Evolutionary conservation across 148 eudicot genomes (phyloP), one percentile per base, ranked within the genome.

Genomic region (Camellia lanceoleosa): DNA sequence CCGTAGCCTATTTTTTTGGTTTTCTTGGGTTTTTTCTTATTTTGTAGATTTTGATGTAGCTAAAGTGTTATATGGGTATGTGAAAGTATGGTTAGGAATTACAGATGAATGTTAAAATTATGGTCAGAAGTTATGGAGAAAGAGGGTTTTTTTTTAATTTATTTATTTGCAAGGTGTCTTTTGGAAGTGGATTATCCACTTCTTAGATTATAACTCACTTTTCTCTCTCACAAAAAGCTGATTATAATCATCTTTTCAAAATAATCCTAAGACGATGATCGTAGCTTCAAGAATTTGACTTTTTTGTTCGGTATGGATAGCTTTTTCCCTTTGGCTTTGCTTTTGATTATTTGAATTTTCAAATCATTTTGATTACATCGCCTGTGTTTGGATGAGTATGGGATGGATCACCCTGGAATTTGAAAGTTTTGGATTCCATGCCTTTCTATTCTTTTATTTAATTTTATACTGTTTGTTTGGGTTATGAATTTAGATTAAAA

Each of bases 1-100:
- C 67, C 5, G 8, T 56, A 18, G 46, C 79, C 42, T 42, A 75
- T 79, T 23, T 74, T 47, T 30, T 79, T 12, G 62, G 56, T 79
- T 59, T 79, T 41, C 18, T 76, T 20, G 13, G 59, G 19, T 15
- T 76, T 38, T 75, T 19, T 3, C 18, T 70, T 73, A n/a, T 68
- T 74, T 16, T 68, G 20, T 56, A 41, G 41, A 58, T 23, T 30
- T 56, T 74, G 64, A 7, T 71, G 42, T 51, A 4, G 15, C 4
- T 67, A 11, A 3, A n/a, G 15, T 67, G 70, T 67, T 41, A 8
- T 38, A 23, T 10, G 60, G 8, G 38, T 30, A 30, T 8, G 8
- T 12, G 14, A 55, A 9, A 55, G 10, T 55, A 55, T 7, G 12
- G 59, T 55, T 55, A 55, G 12, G 59, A 55, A 55, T 55, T 55